Evolutionary conservation across 495 filamentous ascomycete genomes (phyloP), one percentile per base, ranked within the genome.

Genomic region (Podospora pseudoanserina): DNA sequence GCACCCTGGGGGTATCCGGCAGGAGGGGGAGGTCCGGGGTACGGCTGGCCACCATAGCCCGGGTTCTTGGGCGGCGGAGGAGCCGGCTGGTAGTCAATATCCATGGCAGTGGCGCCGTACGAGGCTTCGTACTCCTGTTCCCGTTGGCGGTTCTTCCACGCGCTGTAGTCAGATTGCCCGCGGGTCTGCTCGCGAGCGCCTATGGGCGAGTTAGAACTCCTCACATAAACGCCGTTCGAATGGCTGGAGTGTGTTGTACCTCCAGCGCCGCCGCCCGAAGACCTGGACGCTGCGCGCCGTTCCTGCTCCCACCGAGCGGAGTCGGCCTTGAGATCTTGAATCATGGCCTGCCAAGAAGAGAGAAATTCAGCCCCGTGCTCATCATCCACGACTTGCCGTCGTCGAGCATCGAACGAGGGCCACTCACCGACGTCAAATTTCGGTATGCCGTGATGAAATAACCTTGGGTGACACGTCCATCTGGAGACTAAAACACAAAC

Each of bases 371-470:
- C 30, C 30, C 7, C 19, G 9, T 62, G 60, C 19, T 27, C 26
- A 67, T 65, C 39, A 11, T 49, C 13, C 13, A 49, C 39, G 9
- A 49, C 39, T 49, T 49, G 2, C 39, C 65, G 64, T 62, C 56
- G 55, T 26, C 1, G 58, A 34, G 58, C 28, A n/a, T 32, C 27
- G 23, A 30, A 61, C 2, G 3, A 49, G 26, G 57, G 68, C 20
- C 26, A 85, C 90, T 85, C 87, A 94, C 92, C 74, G 90, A 88
- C 72, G 92, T 96, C 67, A 96, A 81, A 75, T 91, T 93, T 68
- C 92, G 89, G 78, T 94, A 95, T 49, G 92, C 92, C 65, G 89
- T 92, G 77, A 96, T 92, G 81, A 89, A 92, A 79, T 90, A 96
- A 67, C 92, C 92, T 67, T 87, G 82, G 67, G 80, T 83, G 64